Evolutionary conservation across 169 alveolate species (phyloP), one percentile per base, ranked within the genome.

Genomic region (Perkinsus olseni): DNA sequence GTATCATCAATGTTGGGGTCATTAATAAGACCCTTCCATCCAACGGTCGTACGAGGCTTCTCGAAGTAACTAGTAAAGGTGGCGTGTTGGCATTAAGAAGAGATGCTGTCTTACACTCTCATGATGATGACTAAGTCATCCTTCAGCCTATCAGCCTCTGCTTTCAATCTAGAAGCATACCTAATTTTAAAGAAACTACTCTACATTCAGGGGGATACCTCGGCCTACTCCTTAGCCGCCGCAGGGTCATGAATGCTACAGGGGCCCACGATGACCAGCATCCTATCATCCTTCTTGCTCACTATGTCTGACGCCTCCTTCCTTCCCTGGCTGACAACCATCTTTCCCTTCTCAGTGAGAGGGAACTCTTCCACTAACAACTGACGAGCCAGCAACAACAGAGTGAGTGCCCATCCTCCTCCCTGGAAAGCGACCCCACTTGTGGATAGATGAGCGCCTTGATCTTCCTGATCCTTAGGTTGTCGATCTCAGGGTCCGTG

Each of bases 1-100:
- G 92, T 37, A 38, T 39, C 92, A 40, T 91, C 92, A 21, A 91
- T 31, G 92, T 39, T 38, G 37, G 92, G 92, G 74, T 91, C 92
- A 38, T 91, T 91, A 62, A 91, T 91, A 21, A 91, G 92, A 6
- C 92, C 93, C 93, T 91, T 91, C 93, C 93, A 91, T 0, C 93
- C 93, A 36, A 91, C 93, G 0, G 93, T 91, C 48, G 93, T 38
- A 0, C 93, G 90, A 24, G 93, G 93, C 50, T 91, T 91, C 93
- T 91, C 93, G 91, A 91, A 91, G 91, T 91, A 62, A 28, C 82
- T 62, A 24, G 3, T 6, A 62, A 1, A 62, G 34, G 82, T n/a
- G n/a, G 34, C 17, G 82, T 0, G 28, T 6, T 62, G 82, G 34
- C 8, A 62, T 10, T 45, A 24, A 4, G 34, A 0, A 13, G 34